These are phyloP conservation scores for Eutrema heterophyllum DNA, from an alignment of 345 rosid species.

Conservation along the genomic window DNA sequence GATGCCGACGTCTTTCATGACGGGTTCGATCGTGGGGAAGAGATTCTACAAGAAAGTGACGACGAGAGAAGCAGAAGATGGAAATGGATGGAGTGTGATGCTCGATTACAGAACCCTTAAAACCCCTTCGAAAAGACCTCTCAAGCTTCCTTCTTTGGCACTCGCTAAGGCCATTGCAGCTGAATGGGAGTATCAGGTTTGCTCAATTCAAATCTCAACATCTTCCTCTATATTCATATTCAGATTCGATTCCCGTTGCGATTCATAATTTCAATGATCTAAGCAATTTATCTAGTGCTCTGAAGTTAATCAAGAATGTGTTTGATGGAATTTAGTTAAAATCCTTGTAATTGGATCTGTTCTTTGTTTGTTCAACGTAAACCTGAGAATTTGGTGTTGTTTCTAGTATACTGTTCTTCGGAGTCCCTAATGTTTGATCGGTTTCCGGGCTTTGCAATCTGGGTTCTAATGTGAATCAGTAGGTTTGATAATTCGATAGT, in stretches of 20 bases:
- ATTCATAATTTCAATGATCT: background rate
- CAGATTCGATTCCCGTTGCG: background rate
- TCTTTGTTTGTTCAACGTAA: background rate
- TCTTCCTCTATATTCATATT: background rate
- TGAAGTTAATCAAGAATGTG: background rate
- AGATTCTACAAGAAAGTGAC: conserved; percentile 76
- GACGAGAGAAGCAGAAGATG: conserved; percentile 83
- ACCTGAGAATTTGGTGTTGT: background rate
- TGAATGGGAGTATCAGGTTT: conserved; percentile 97
- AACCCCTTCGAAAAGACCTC: conserved; percentile 77
- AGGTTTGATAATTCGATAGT: background rate
- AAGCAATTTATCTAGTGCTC: background rate
- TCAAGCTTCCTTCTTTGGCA: conserved; percentile 67
- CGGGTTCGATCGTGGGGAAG: conserved; percentile 92
- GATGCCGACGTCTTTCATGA: conserved; percentile 88
- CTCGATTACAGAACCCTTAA: conserved; percentile 94
- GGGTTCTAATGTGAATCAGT: background rate
- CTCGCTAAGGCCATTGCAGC: conserved; percentile 90
- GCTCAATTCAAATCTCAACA: background rate
- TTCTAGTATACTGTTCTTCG: background rate
- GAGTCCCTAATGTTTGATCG: background rate
- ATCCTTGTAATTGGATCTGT: background rate
- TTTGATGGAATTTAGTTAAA: background rate
- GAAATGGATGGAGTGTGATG: conserved; percentile 90
- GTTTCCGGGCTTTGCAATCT: no score